These are phyloP conservation scores for Botrytis aclada DNA, from an alignment of 2,329 filamentous ascomycete species.

Conservation along the genomic window DNA sequence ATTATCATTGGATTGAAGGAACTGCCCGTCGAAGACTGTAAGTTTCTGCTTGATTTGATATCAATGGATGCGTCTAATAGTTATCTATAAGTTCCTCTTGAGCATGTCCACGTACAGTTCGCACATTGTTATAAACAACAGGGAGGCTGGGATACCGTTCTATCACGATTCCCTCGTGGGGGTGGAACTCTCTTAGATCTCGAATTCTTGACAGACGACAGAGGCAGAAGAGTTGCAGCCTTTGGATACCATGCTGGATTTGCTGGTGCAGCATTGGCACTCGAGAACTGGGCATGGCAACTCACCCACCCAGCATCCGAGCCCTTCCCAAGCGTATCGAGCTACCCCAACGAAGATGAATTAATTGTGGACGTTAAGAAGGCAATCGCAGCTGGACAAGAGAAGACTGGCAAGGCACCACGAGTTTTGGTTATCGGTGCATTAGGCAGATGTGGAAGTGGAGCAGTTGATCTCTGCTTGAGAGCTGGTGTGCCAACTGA, in stretches of 20 bases:
- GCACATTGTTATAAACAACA: conserved; percentile 76
- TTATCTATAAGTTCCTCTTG: conserved; percentile 53
- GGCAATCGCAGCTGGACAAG: conserved; percentile 62
- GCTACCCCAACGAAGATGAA: conserved; percentile 70
- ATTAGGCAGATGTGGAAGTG: conserved; percentile 77
- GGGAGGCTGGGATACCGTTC: conserved; percentile 72
- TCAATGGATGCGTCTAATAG: conserved; percentile 18
- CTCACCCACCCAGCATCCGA: conserved; percentile 64
- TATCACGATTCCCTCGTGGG: conserved; percentile 75
- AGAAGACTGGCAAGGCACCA: conserved; percentile 65
- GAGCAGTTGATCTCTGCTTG: conserved; percentile 76
- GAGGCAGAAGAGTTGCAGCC: conserved; percentile 64
- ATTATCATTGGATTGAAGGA: conserved; percentile 78
- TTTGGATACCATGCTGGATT: conserved; percentile 70
- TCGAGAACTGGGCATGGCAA: conserved; percentile 83
- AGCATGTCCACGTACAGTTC: conserved; percentile 71
- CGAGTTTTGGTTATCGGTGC: conserved; percentile 81
- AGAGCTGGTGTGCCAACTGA: conserved; percentile 68
- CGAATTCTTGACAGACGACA: conserved; percentile 77
- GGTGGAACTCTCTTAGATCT: conserved; percentile 78
- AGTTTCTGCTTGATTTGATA: conserved; percentile 27
- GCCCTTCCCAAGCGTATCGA: conserved; percentile 62
- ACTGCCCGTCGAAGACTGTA: conserved; percentile 66
- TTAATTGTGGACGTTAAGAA: conserved; percentile 73
- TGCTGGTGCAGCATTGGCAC: conserved; percentile 65